phyloP scores from a whole-genome alignment of 176 grass and related monocot species.

The Melocanna baccifera region DNA sequence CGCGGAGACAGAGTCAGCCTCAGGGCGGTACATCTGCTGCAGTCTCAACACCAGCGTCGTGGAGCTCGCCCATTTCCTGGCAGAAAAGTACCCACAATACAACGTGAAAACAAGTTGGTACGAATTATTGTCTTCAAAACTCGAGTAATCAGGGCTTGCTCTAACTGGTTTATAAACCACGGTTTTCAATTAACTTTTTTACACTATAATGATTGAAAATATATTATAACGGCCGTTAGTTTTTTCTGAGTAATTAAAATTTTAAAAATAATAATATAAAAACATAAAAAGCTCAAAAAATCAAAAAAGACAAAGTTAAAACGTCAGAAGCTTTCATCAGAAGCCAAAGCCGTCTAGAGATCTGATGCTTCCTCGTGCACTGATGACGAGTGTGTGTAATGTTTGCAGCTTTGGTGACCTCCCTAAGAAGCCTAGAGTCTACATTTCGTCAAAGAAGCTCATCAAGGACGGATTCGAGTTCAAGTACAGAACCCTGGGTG shows the following conservation, averaged over 20 bases:
- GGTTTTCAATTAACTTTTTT: too few species aligned
- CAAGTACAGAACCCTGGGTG: conserved; percentile 40
- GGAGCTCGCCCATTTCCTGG: conserved; percentile 11
- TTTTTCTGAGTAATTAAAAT: too few species aligned
- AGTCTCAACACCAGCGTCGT: neutral
- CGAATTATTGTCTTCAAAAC: too few species aligned
- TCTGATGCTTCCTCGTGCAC: neutral
- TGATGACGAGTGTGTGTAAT: neutral
- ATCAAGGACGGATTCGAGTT: conserved; percentile 52
- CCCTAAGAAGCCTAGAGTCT: conserved; percentile 37
- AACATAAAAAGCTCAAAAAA: too few species aligned
- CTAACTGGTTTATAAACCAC: too few species aligned
- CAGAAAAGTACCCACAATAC: conserved; percentile 18
- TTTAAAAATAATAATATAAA: too few species aligned
- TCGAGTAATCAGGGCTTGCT: too few species aligned
- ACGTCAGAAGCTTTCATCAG: too few species aligned
- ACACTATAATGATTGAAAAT: too few species aligned
- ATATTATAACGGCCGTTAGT: too few species aligned
- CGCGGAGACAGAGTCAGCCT: neutral
- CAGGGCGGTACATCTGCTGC: conserved; percentile 40
- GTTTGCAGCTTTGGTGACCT: conserved; percentile 31
- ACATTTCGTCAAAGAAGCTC: conserved; percentile 49
- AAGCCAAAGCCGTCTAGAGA: too few species aligned
- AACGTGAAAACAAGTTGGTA: neutral
- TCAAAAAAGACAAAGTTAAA: too few species aligned